Evolutionary conservation across 2,329 filamentous ascomycete species (phyloP).

Genomic region (Hirsutella rhossiliensis): DNA sequence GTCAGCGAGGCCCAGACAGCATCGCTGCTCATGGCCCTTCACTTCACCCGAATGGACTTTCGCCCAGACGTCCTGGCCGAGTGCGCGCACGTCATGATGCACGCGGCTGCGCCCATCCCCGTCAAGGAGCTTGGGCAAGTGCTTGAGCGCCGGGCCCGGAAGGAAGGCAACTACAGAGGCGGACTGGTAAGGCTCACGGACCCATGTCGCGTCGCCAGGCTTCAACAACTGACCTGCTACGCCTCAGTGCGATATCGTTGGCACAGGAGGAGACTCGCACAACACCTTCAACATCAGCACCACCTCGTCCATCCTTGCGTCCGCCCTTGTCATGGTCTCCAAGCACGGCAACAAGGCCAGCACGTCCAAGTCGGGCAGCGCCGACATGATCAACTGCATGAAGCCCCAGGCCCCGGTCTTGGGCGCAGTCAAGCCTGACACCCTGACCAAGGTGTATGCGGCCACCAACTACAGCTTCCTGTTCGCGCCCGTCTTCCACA

Average conservation of each 20-base stretch:
- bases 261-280: slow-evolving; percentile 90
- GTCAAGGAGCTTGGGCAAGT: slow-evolving; percentile 45
- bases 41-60: slow-evolving; percentile 80
- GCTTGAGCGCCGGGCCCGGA: slow-evolving; percentile 46
- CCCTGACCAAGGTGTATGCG: slow-evolving; percentile 61
- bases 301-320: slow-evolving; percentile 84
- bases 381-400: slow-evolving; percentile 75
- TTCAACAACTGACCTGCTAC: background rate
- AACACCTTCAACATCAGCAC: slow-evolving; percentile 98
- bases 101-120: slow-evolving; percentile 64
- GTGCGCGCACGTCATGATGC: slow-evolving; percentile 75
- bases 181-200: slow-evolving; percentile 56
- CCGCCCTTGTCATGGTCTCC: slow-evolving; percentile 69
- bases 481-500: slow-evolving; percentile 92
- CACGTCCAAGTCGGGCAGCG: slow-evolving; percentile 90
- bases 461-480: slow-evolving; percentile 87
- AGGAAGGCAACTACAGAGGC: slow-evolving; percentile 65
- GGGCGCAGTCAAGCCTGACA: slow-evolving; percentile 57
- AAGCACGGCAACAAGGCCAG: slow-evolving; percentile 96
- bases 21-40: slow-evolving; percentile 77
- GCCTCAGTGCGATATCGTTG: slow-evolving; percentile 74
- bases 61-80: slow-evolving; percentile 75
- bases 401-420: slow-evolving; percentile 62
- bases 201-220: no score
- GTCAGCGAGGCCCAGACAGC: slow-evolving; percentile 82